These are phyloP conservation scores for Peniophora sp. DNA, from an alignment of 1,284 basidiomycete genomes.

Conservation along the genomic window DNA sequence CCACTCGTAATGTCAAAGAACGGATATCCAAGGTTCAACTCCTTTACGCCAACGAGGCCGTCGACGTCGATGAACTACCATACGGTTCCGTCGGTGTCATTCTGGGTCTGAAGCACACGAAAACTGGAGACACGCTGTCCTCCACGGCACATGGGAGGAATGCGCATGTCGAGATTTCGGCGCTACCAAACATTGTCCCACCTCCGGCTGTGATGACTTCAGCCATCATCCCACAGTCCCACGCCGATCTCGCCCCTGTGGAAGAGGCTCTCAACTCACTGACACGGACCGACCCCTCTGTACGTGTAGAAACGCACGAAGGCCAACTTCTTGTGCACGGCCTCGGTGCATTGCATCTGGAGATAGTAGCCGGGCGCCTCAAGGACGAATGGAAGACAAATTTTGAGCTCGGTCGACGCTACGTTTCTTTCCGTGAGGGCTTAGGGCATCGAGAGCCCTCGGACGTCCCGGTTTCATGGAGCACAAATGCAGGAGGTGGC, in stretches of 20 bases:
- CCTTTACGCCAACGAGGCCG: conserved; percentile 71
- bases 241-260: conserved; percentile 71
- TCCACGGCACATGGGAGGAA: conserved; percentile 29
- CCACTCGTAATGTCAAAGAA: conserved; percentile 64
- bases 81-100: conserved; percentile 84
- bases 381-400: conserved; percentile 73
- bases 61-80: conserved; percentile 75
- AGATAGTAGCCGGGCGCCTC: conserved; percentile 77
- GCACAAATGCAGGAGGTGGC: conserved; percentile 54
- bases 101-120: conserved; percentile 74
- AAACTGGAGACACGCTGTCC: conserved; percentile 83
- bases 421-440: conserved; percentile 77
- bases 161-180: conserved; percentile 22
- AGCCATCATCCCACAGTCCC: conserved; percentile 75
- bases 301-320: conserved; percentile 70
- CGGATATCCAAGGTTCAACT: conserved; percentile 72
- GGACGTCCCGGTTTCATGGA: conserved; percentile 38
- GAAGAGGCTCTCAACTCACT: conserved; percentile 69
- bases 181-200: conserved; percentile 60
- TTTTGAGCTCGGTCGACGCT: conserved; percentile 71
- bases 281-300: conserved; percentile 80
- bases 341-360: conserved; percentile 79
- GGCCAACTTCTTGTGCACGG: conserved; percentile 82
- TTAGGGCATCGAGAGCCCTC: conserved; percentile 31
- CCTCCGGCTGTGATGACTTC: conserved; percentile 74